Percentiles rank a stretch among this genome's conserved stretches.
phyloP scores from a whole-genome alignment of 768 basidiomycete genomes.

The Lentinula detonsa region DNA sequence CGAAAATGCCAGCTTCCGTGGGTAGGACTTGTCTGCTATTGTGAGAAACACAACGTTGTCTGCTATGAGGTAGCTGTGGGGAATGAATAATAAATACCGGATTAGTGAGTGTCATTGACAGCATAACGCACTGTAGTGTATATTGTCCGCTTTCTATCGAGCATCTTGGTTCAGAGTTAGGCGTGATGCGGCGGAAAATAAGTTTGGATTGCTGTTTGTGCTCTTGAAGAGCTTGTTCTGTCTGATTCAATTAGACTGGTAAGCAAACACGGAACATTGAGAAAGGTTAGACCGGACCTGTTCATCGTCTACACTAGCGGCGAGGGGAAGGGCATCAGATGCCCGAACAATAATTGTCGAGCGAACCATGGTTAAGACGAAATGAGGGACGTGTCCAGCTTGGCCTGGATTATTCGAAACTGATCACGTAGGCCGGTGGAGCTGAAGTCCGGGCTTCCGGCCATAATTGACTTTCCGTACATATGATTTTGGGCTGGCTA shows the following conservation, averaged over 20 bases:
- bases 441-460: not conserved
- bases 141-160: constrained; percentile 95
- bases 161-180: constrained; percentile 92
- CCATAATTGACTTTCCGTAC: not conserved
- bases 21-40: constrained; percentile 96
- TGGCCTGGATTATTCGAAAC: not conserved
- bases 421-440: not conserved
- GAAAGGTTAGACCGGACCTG: constrained; percentile 46
- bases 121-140: constrained; percentile 80
- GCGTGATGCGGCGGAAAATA: constrained; percentile 89
- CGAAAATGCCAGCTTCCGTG: constrained; percentile 94
- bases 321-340: constrained; percentile 82
- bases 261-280: not conserved
- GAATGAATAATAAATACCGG: not conserved
- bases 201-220: constrained; percentile 99
- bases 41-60: constrained; percentile 94
- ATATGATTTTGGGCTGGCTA: not conserved
- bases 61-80: constrained; percentile 82
- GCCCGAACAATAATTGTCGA: constrained; percentile 85
- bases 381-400: not conserved
- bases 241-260: constrained; percentile 40
- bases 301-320: constrained; percentile 96
- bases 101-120: constrained; percentile 8
- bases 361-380: constrained; percentile 56
- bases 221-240: constrained; percentile 89